These are phyloP conservation scores for Agarophyton chilense DNA, from an alignment of 23 red algal species.

Conservation along the genomic window DNA sequence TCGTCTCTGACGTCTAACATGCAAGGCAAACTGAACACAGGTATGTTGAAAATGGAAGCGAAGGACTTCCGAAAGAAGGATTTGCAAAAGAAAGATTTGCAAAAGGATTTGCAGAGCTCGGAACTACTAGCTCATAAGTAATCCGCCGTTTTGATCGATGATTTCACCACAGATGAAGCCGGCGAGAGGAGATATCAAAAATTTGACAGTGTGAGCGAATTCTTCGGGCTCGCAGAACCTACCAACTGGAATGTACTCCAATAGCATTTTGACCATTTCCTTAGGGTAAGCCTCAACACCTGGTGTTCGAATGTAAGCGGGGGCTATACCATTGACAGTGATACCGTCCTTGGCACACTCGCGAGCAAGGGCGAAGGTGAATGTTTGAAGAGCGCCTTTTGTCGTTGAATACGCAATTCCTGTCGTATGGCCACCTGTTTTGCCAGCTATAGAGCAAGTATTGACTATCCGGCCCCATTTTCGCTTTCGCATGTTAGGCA, in stretches of 20 bases:
- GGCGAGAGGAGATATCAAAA: slow-evolving; percentile 93
- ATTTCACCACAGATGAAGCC: slow-evolving; percentile 98
- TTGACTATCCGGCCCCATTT: slow-evolving; percentile 97
- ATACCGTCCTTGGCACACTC: slow-evolving; percentile 92
- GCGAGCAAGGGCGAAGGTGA: slow-evolving; percentile 93
- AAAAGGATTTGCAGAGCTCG: too few species aligned
- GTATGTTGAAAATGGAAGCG: not conserved
- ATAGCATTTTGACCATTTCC: slow-evolving; percentile 92
- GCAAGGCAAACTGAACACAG: not conserved
- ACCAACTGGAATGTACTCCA: slow-evolving; percentile 94
- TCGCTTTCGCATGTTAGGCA: slow-evolving; percentile 86
- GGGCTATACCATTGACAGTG: slow-evolving; percentile 96
- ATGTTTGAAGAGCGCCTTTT: slow-evolving; percentile 96
- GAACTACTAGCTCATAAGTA: slow-evolving; percentile 54
- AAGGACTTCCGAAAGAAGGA: not conserved
- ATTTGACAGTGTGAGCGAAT: slow-evolving; percentile 91
- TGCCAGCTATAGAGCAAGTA: slow-evolving; percentile 95
- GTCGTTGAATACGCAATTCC: slow-evolving; percentile 94
- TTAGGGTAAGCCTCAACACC: slow-evolving; percentile 89
- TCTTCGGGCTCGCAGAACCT: slow-evolving; percentile 97
- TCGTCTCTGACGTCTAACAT: not conserved
- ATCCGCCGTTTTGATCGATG: slow-evolving; percentile 79
- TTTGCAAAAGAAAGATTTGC: too few species aligned
- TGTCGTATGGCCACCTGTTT: slow-evolving; percentile 95
- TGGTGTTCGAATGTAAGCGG: slow-evolving; percentile 92